Evolutionary conservation across 2,329 filamentous ascomycete genomes (phyloP).

Genomic region (Botrytis fragariae): DNA sequence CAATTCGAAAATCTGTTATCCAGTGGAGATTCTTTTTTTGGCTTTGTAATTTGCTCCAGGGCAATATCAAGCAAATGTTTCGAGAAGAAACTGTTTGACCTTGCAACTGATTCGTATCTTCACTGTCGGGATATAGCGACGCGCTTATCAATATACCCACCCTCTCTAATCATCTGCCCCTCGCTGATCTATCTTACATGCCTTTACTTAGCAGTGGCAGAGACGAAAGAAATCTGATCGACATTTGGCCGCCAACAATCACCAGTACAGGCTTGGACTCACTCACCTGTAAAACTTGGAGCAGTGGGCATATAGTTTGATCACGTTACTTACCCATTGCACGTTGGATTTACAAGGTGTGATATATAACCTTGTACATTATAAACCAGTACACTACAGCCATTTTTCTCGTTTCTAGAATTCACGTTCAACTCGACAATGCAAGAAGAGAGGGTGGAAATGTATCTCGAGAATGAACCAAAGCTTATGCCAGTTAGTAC

Average conservation of each 20-base stretch:
- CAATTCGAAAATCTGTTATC: background rate
- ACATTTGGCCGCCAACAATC: background rate
- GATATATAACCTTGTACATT: background rate
- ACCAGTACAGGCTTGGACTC: background rate
- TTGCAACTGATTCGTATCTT: background rate
- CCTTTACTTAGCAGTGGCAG: background rate
- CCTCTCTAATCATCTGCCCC: background rate
- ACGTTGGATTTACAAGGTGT: background rate
- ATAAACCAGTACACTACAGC: background rate
- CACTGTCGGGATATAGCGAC: background rate
- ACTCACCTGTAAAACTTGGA: background rate
- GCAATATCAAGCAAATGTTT: background rate
- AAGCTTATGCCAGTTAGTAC: background rate
- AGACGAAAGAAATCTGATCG: background rate
- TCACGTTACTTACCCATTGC: background rate
- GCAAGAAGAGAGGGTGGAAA: slow-evolving; percentile 1
- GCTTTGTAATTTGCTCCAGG: background rate
- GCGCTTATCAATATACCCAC: background rate
- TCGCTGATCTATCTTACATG: background rate
- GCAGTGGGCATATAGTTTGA: background rate
- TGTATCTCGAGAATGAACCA: slow-evolving; percentile 10
- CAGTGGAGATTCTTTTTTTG: background rate
- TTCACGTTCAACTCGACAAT: background rate
- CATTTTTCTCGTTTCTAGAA: background rate
- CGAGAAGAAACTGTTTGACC: background rate